Evolutionary conservation across 495 filamentous ascomycete species (phyloP), one percentile per base, ranked within the genome.

Genomic region (Neurospora sp.): DNA sequence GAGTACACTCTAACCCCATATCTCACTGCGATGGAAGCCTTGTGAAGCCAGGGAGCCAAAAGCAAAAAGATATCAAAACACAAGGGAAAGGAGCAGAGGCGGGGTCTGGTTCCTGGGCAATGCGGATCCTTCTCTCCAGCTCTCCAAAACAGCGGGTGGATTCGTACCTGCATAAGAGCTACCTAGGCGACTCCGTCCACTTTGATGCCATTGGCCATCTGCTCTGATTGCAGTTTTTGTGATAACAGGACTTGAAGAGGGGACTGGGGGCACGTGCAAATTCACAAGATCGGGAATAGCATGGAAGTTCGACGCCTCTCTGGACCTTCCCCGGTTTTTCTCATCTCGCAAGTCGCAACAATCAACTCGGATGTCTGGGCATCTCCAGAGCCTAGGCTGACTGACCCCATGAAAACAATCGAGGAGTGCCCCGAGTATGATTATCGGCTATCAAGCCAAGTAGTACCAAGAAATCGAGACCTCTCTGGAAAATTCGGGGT

Each of bases 81-180:
- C 53, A 8, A 37, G 17, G 69, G 69, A 37, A 45, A 53, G 39
- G 35, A 59, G 20, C 20, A 59, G 48, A 59, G 48, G 48, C 48
- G 20, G 48, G 48, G 37, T 12, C 27, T 71, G 53, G 48, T 37
- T 40, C 61, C 45, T 40, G 70, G 44, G 45, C 45, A 37, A 39
- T 61, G 48, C 27, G 45, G 70, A 65, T 71, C 70, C 61, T 40
- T 71, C 53, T 61, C 53, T 27, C 20, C 22, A 61, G 53, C 53
- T 61, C 53, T 65, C 53, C 53, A 40, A 71, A 71, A 71, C 70
- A 59, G 48, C 48, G 37, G 37, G 44, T 40, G 45, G 70, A 59
- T 40, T 73, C 20, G 72, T 70, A 73, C 72, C 72, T 73, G 72
- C 70, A 69, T 71, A 65, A 69, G 70, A 69, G 45, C 45, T 4